Base-by-base conservation (phyloP, 768 basidiomycete genomes). In the Mycena rebaudengoi region DNA sequence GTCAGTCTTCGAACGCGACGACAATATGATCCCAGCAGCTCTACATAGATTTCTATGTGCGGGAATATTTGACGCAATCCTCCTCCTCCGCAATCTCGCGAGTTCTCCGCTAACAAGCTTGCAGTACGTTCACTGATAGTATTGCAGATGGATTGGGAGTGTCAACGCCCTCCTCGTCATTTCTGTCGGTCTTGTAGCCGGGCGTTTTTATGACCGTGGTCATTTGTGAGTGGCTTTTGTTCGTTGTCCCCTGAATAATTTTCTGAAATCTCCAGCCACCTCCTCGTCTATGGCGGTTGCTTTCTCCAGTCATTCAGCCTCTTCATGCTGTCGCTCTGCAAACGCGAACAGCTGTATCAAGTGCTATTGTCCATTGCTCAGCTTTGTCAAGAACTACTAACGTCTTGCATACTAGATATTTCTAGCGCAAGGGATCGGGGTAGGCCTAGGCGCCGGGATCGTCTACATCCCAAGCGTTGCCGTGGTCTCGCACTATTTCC, bases 141-240 rank as follows among this genome's bases (percentile, higher is more conserved):
- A 35, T 32, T 45, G 30, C 37, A 79, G 74, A 29, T 79, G 73
- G 75, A 74, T 87, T 33, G 86, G 86, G 7, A 83, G 85, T 29
- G 72, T 78, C 7, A 84, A 87, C 48, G 71, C 84, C 7, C 78
- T 83, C 54, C 70, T 86, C 11, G 73, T 81, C 21, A 73, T 86
- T 28, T 76, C 81, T 4, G 73, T 75, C 41, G 84, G 85, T 4
- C 71, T 85, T 23, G 45, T 83, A 35, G 75, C 79, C 3, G 86
- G 86, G 10, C 77, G 81, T 33, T 68, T 80, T 6, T 85, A 85
- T 63, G 86, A 88, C 50, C 77, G 76, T 18, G 86, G 86, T 40
- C 81, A 85, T 70, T 84, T 85, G 82, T 82, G 66, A 67, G 79
- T n/a, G n/a, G n/a, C n/a, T n/a, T n/a, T n/a, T n/a, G n/a, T n/a